phyloP scores from a whole-genome alignment of 1,284 basidiomycete species.

The Boletellus dicymbophilus region DNA sequence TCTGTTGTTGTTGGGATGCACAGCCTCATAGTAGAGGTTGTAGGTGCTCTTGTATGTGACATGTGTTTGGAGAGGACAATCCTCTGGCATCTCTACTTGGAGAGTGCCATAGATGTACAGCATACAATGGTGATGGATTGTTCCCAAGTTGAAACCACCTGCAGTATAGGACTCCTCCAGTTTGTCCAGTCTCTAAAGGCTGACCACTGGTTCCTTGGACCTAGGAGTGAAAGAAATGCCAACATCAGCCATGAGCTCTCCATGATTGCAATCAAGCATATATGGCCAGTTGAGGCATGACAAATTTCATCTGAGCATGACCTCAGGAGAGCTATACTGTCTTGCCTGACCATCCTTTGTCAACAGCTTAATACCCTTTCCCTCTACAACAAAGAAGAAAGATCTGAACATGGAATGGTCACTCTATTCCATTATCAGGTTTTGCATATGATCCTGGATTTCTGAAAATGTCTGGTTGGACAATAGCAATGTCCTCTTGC shows the following conservation, averaged over 20 bases:
- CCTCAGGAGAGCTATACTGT: neutral
- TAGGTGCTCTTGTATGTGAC: slow-evolving; percentile 11
- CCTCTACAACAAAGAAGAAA: slow-evolving; percentile 17
- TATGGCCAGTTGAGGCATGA: slow-evolving; percentile 7
- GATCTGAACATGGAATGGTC: slow-evolving; percentile 1
- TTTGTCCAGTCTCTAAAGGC: slow-evolving; percentile 14
- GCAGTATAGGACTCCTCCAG: slow-evolving; percentile 10
- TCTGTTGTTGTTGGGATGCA: slow-evolving; percentile 6
- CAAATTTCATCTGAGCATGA: neutral
- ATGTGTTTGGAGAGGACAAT: slow-evolving; percentile 4
- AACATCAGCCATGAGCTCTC: slow-evolving; percentile 6
- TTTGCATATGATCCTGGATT: neutral
- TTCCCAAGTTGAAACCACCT: neutral
- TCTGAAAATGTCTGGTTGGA: neutral
- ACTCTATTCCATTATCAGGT: neutral
- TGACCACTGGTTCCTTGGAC: neutral
- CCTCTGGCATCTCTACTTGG: slow-evolving; percentile 14
- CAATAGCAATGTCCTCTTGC: neutral
- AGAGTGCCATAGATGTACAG: slow-evolving; percentile 5
- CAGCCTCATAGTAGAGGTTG: slow-evolving; percentile 15
- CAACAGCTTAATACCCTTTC: slow-evolving; percentile 12
- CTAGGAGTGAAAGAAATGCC: neutral
- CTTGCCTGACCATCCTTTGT: neutral
- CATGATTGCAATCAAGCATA: slow-evolving; percentile 1
- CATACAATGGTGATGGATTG: slow-evolving; percentile 9